phyloP scores from a whole-genome alignment of 805 yeast species.

The Zygoascus tannicola region DNA sequence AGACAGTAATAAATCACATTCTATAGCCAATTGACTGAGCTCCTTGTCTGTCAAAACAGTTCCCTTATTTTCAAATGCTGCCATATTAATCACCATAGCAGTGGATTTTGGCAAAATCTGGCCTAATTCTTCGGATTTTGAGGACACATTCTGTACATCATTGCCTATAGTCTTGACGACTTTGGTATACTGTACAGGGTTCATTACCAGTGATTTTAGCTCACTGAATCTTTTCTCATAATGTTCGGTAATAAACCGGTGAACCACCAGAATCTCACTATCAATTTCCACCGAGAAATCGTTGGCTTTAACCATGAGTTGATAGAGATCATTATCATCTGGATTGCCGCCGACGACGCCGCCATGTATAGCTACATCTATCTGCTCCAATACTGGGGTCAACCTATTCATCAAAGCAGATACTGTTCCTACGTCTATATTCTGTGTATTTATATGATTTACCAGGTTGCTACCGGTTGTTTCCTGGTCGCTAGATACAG shows the following conservation, averaged over 20 bases:
- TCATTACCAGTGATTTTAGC: constrained; percentile 50
- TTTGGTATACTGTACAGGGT: constrained; percentile 52
- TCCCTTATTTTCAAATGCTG: constrained; percentile 45
- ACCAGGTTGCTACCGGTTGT: constrained; percentile 13
- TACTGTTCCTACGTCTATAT: constrained; percentile 8
- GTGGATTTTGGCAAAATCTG: constrained; percentile 51
- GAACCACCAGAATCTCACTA: constrained; percentile 43
- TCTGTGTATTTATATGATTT: constrained; percentile 8
- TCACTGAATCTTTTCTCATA: constrained; percentile 65
- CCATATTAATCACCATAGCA: constrained; percentile 62
- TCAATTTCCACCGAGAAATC: constrained; percentile 45
- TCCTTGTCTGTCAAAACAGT: constrained; percentile 27
- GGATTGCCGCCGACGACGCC: constrained; percentile 8
- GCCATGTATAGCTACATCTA: constrained; percentile 1
- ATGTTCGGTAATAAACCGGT: constrained; percentile 39
- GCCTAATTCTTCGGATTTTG: constrained; percentile 27
- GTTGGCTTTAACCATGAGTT: constrained; percentile 47
- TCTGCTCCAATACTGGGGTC: constrained; percentile 16
- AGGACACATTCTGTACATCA: constrained; percentile 26
- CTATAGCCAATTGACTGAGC: constrained; percentile 32
- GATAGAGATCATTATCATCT: constrained; percentile 35
- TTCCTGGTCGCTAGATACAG: constrained; percentile 7
- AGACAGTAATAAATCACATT: constrained; percentile 40
- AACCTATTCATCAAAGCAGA: constrained; percentile 17
- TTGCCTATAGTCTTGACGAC: constrained; percentile 45